These are phyloP conservation scores for Lactarius sp. DNA, from an alignment of 768 basidiomycete species.

Conservation along the genomic window DNA sequence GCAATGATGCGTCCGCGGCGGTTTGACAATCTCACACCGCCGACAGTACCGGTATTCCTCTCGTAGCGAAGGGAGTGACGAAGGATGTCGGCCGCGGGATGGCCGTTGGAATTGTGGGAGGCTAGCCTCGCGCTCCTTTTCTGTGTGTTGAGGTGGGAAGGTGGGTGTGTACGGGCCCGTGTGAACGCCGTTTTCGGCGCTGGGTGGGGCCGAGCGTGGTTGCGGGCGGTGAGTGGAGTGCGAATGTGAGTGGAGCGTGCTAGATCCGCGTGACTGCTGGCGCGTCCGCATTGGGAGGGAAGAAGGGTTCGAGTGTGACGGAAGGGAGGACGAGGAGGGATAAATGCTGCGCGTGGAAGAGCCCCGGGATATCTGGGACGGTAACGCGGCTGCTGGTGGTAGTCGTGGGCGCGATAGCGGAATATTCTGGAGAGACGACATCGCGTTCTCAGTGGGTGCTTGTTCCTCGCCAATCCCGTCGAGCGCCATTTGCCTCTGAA, in stretches of 20 bases:
- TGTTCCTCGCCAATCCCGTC: not conserved
- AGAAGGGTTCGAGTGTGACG: not conserved
- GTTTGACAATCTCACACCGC: slow-evolving; percentile 62
- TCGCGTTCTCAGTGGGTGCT: not conserved
- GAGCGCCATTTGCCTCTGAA: not conserved
- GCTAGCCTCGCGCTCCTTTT: not conserved
- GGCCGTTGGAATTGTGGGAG: not conserved
- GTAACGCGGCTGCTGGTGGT: not conserved
- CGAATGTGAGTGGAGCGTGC: not conserved
- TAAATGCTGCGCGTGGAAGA: too few relatives aligned
- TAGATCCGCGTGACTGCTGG: slow-evolving; percentile 10
- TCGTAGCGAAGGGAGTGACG: slow-evolving; percentile 44
- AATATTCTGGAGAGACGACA: not conserved
- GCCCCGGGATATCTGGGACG: slow-evolving; percentile 3
- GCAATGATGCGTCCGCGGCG: slow-evolving; percentile 75
- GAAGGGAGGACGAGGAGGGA: slow-evolving; percentile 10
- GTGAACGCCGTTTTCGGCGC: slow-evolving; percentile 1
- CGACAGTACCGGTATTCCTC: slow-evolving; percentile 66
- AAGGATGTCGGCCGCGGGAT: slow-evolving; percentile 23
- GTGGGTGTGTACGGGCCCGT: not conserved
- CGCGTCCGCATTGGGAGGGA: slow-evolving; percentile 1
- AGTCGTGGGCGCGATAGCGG: not conserved
- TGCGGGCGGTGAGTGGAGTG: not conserved
- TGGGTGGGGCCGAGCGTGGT: not conserved
- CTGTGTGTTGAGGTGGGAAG: not conserved